phyloP scores from a whole-genome alignment of 257 asterid genomes.

The Solanum etuberosum region DNA sequence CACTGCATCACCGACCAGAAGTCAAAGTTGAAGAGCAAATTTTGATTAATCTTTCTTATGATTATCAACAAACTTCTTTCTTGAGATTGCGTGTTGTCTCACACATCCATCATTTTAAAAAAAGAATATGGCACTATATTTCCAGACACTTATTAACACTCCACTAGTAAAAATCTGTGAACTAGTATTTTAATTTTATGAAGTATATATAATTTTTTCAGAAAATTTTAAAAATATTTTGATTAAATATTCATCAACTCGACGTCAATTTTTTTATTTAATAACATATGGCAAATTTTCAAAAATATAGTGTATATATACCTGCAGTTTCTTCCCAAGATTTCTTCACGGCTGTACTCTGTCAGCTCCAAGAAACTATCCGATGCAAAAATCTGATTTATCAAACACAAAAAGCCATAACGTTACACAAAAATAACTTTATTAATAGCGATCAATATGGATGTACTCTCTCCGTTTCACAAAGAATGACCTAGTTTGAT shows the following conservation, averaged over 20 bases:
- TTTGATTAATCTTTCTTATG: neutral
- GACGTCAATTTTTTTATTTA: neutral
- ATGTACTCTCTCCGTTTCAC: no score
- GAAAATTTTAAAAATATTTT: neutral
- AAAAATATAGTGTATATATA: no score
- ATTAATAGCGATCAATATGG: no score
- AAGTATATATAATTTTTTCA: neutral
- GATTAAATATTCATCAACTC: neutral
- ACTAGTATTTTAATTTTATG: neutral
- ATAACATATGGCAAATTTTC: no score
- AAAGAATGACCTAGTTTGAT: no score
- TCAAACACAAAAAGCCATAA: neutral
- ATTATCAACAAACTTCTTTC: neutral
- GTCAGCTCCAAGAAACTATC: constrained; percentile 99
- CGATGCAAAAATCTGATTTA: constrained; percentile 77
- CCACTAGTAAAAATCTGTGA: neutral
- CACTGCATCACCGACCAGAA: neutral
- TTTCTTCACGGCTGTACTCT: constrained; percentile 93
- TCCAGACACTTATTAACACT: neutral
- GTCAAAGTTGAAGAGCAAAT: neutral
- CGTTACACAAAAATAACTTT: neutral
- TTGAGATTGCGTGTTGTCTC: neutral
- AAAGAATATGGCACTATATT: neutral
- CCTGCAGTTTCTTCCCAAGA: constrained; percentile 98
- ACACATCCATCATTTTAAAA: neutral